Percentiles rank a stretch among this genome's conserved stretches.
Conservation (phyloP, 352 stramenopile genomes). For the Pythium plurisporium region DNA sequence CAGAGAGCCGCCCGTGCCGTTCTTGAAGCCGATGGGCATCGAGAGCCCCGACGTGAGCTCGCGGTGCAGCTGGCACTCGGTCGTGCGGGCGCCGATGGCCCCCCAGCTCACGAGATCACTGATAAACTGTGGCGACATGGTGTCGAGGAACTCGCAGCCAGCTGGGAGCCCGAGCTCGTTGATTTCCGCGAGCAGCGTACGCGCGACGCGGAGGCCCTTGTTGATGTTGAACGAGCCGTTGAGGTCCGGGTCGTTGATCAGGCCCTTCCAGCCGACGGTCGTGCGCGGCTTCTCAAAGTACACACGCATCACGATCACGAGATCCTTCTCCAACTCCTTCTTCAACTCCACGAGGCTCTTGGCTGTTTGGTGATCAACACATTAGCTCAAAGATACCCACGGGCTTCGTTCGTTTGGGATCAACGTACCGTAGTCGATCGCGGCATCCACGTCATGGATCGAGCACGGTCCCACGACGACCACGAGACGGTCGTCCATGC, state of each 20-base stretch:
- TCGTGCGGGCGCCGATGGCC: constrained; percentile 88
- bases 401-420: too few relatives aligned
- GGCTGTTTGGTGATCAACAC: too few relatives aligned
- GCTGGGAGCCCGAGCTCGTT: constrained; percentile 84
- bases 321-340: constrained; percentile 74
- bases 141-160: constrained; percentile 88
- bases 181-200: constrained; percentile 78
- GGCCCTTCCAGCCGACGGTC: constrained; percentile 87
- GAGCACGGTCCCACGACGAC: constrained; percentile 87
- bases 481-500: constrained; percentile 79
- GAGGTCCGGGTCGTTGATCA: constrained; percentile 90
- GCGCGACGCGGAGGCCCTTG: constrained; percentile 81
- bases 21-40: constrained; percentile 92
- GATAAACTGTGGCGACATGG: constrained; percentile 90
- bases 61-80: constrained; percentile 87
- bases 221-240: constrained; percentile 91
- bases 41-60: constrained; percentile 87
- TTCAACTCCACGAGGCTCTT: constrained; percentile 62
- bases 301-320: constrained; percentile 88
- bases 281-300: constrained; percentile 91
- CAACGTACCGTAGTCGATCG: constrained; percentile 76
- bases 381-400: too few relatives aligned
- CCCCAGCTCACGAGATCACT: constrained; percentile 87
- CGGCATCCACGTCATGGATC: constrained; percentile 85
- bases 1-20: constrained; percentile 86